Evolutionary conservation across 352 stramenopile species (phyloP).

Genomic region (Phytophthora hybrid): DNA sequence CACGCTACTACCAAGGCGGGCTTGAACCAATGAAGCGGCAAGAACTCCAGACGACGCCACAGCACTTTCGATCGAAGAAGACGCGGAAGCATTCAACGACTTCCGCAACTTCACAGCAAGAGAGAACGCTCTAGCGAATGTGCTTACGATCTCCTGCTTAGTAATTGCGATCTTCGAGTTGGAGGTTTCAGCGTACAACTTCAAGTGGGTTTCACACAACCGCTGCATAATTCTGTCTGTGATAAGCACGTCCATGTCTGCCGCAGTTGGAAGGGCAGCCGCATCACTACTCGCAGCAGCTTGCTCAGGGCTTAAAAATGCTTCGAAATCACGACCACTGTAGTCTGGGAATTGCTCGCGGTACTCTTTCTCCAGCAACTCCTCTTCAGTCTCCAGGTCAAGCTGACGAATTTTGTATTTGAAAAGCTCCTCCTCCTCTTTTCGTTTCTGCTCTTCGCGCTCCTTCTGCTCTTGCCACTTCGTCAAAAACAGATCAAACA

Average conservation of each 20-base stretch:
- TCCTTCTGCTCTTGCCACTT: conserved; percentile 90
- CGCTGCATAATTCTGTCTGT: conserved; percentile 79
- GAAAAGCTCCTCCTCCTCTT: conserved; percentile 80
- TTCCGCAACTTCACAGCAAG: conserved; percentile 74
- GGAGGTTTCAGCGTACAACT: conserved; percentile 67
- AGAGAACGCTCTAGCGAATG: conserved; percentile 78
- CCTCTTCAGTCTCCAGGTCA: conserved; percentile 85
- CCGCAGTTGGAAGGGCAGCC: conserved; percentile 14
- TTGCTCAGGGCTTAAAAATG: conserved; percentile 63
- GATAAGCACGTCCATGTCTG: conserved; percentile 65
- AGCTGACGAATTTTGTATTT: conserved; percentile 88
- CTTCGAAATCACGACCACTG: conserved; percentile 68
- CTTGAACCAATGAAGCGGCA: conserved; percentile 77
- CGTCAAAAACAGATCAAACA: conserved; percentile 86
- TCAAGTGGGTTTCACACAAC: conserved; percentile 74
- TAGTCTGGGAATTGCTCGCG: conserved; percentile 96
- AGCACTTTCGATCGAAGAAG: conserved; percentile 53
- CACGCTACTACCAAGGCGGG: conserved; percentile 57
- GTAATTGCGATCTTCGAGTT: conserved; percentile 57
- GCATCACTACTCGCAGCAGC: conserved; percentile 18
- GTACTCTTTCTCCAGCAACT: conserved; percentile 90
- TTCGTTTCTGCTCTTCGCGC: conserved; percentile 74
- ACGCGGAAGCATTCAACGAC: conserved; percentile 67
- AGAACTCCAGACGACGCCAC: conserved; percentile 63
- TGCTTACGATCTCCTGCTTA: conserved; percentile 58